A percentile compares a stretch with the other conserved stretches of the same genome.
Evolutionary conservation across 2,329 filamentous ascomycete species (phyloP).

Genomic region (Colletotrichum lentis): DNA sequence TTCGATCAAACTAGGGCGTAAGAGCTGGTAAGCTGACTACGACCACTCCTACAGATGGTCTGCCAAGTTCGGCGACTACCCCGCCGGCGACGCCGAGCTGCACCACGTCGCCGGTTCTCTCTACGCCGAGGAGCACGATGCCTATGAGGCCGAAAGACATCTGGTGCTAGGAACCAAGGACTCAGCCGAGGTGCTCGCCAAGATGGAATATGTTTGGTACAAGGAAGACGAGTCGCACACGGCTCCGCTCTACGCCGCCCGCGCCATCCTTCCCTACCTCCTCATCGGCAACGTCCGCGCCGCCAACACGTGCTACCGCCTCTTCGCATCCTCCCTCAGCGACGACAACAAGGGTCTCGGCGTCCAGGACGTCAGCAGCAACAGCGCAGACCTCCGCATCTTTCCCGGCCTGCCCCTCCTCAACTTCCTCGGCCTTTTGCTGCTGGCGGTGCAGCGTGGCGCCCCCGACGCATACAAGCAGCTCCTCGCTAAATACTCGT

Average conservation of each 20-base stretch:
- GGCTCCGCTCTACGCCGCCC: conserved; percentile 84
- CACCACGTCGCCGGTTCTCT: conserved; percentile 90
- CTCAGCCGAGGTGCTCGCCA: conserved; percentile 80
- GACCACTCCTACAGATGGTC: conserved; percentile 71
- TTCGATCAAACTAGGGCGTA: neutral
- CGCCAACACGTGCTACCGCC: conserved; percentile 81
- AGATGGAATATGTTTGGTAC: conserved; percentile 95
- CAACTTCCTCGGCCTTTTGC: conserved; percentile 88
- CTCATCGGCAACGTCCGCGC: conserved; percentile 89
- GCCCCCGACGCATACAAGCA: conserved; percentile 81
- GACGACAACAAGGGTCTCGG: conserved; percentile 63
- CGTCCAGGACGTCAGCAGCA: conserved; percentile 81
- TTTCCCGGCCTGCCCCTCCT: conserved; percentile 93
- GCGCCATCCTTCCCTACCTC: conserved; percentile 89
- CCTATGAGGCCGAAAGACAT: conserved; percentile 93
- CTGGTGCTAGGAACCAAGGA: conserved; percentile 88
- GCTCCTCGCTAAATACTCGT: conserved; percentile 81
- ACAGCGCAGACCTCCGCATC: conserved; percentile 76
- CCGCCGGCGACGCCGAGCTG: conserved; percentile 90
- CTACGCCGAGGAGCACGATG: conserved; percentile 91
- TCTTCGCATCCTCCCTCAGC: conserved; percentile 57
- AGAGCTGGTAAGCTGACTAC: conserved; percentile 13
- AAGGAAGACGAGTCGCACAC: conserved; percentile 86
- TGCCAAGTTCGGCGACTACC: conserved; percentile 82
- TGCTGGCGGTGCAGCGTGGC: conserved; percentile 84